Evolutionary conservation across 2,329 filamentous ascomycete genomes (phyloP).

Genomic region (Beauveria medogensis): DNA sequence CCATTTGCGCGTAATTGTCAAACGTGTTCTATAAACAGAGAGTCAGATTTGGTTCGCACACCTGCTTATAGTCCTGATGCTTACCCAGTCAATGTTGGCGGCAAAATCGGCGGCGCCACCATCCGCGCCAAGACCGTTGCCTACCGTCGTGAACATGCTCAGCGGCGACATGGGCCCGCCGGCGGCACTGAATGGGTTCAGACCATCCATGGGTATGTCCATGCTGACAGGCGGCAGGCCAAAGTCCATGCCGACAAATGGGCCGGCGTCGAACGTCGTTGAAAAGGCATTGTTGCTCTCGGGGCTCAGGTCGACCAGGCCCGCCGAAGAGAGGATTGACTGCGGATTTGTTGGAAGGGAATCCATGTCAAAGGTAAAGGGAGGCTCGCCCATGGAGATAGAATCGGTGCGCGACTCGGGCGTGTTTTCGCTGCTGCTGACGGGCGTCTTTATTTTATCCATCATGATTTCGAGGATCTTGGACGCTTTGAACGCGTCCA

Average conservation of each 20-base stretch:
- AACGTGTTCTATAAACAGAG: slow-evolving; percentile 38
- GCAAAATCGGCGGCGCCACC: slow-evolving; percentile 33
- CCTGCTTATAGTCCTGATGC: slow-evolving; percentile 16
- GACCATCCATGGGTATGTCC: slow-evolving; percentile 24
- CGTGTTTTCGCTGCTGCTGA: slow-evolving; percentile 11
- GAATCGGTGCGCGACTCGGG: slow-evolving; percentile 12
- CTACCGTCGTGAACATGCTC: slow-evolving; percentile 43
- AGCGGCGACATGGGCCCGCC: slow-evolving; percentile 34
- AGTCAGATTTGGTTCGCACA: slow-evolving; percentile 17
- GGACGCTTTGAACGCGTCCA: slow-evolving; percentile 85
- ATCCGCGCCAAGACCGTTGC: slow-evolving; percentile 17
- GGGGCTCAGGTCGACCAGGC: slow-evolving; percentile 19
- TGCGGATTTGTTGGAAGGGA: slow-evolving; percentile 17
- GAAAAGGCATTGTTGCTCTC: slow-evolving; percentile 19
- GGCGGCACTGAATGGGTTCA: slow-evolving; percentile 16
- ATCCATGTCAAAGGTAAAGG: slow-evolving; percentile 34
- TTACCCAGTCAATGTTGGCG: slow-evolving; percentile 52
- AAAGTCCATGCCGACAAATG: slow-evolving; percentile 39
- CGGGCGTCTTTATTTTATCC: slow-evolving; percentile 52
- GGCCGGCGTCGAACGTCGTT: slow-evolving; percentile 27
- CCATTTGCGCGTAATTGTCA: slow-evolving; percentile 47
- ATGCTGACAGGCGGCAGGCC: slow-evolving; percentile 24
- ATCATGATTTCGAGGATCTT: slow-evolving; percentile 78
- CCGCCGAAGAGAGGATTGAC: slow-evolving; percentile 19
- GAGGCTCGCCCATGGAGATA: slow-evolving; percentile 13